A percentile compares a stretch with the other conserved stretches of the same genome.
Conservation (phyloP, 148 eudicot genomes). For the Rhododendron molle region DNA sequence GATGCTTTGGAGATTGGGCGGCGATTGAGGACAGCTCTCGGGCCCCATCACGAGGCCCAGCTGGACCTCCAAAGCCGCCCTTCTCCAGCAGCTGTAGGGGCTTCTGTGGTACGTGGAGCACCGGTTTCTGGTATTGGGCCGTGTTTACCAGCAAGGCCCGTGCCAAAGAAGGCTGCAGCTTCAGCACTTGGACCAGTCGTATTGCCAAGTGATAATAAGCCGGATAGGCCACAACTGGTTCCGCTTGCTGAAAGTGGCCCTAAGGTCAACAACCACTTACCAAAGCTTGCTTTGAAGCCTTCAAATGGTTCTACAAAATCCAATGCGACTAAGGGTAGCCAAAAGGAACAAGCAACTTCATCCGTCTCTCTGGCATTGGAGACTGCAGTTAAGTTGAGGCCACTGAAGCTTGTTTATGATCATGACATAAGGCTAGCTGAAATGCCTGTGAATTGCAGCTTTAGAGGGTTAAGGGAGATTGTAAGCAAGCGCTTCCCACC, state of each 20-base stretch:
- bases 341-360: slow-evolving; percentile 24
- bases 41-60: slow-evolving; percentile 59
- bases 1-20: slow-evolving; percentile 73
- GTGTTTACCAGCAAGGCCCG: slow-evolving; percentile 76
- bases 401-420: slow-evolving; percentile 85
- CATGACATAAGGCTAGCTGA: slow-evolving; percentile 90
- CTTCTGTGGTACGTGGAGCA: slow-evolving; percentile 84
- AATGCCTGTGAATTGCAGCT: slow-evolving; percentile 76
- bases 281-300: slow-evolving; percentile 65
- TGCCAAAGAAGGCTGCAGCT: slow-evolving; percentile 49
- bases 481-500: slow-evolving; percentile 70
- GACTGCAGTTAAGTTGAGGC: slow-evolving; percentile 48
- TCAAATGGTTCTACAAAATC: slow-evolving; percentile 48
- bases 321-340: slow-evolving; percentile 33
- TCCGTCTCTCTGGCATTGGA: slow-evolving; percentile 19
- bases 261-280: slow-evolving; percentile 48
- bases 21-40: slow-evolving; percentile 49
- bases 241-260: slow-evolving; percentile 55
- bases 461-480: slow-evolving; percentile 67
- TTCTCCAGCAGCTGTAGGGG: slow-evolving; percentile 88
- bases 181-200: slow-evolving; percentile 28
- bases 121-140: slow-evolving; percentile 88
- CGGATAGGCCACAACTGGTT: slow-evolving; percentile 42
- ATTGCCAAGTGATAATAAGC: slow-evolving; percentile 24
- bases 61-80: slow-evolving; percentile 85